A percentile compares a stretch with the other conserved stretches of the same genome.
These are phyloP conservation scores for Ceratobasidium sp. DNA, from an alignment of 1,284 basidiomycete species.

Conservation along the genomic window DNA sequence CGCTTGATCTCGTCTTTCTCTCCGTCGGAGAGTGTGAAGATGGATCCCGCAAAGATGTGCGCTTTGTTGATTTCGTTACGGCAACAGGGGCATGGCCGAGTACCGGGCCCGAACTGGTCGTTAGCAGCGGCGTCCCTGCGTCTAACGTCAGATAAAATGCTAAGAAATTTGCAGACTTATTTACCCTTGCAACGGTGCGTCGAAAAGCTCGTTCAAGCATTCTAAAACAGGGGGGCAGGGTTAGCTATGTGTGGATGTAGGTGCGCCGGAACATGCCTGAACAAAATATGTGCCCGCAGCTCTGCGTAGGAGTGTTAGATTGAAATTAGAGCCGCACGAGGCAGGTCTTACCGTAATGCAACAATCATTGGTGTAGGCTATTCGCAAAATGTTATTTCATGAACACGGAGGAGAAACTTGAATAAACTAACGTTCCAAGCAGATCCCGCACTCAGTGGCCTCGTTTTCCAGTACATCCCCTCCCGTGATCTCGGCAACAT, in stretches of 20 bases:
- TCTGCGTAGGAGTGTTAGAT: neutral
- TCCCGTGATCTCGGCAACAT: constrained; percentile 54
- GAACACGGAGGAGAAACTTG: neutral
- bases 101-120: constrained; percentile 60
- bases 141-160: neutral
- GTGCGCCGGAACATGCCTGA: constrained; percentile 56
- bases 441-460: constrained; percentile 49
- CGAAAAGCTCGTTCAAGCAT: constrained; percentile 63
- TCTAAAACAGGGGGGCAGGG: constrained; percentile 57
- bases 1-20: constrained; percentile 54
- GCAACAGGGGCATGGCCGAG: constrained; percentile 62
- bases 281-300: constrained; percentile 65
- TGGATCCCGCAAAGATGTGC: constrained; percentile 64
- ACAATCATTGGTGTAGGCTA: constrained; percentile 61
- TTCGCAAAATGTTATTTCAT: constrained; percentile 54
- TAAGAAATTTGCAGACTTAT: constrained; percentile 2
- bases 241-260: neutral
- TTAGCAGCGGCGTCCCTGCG: constrained; percentile 64
- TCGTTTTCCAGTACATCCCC: constrained; percentile 44
- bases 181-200: constrained; percentile 54
- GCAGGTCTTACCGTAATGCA: constrained; percentile 57
- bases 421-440: constrained; percentile 46
- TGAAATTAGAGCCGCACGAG: neutral
- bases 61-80: constrained; percentile 61
- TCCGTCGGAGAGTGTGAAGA: constrained; percentile 66